A percentile compares a stretch with the other conserved stretches of the same genome.
Evolutionary conservation across 225 moss, liverwort and hornwort genomes (phyloP).

Genomic region (Takakia lepidozioides): DNA sequence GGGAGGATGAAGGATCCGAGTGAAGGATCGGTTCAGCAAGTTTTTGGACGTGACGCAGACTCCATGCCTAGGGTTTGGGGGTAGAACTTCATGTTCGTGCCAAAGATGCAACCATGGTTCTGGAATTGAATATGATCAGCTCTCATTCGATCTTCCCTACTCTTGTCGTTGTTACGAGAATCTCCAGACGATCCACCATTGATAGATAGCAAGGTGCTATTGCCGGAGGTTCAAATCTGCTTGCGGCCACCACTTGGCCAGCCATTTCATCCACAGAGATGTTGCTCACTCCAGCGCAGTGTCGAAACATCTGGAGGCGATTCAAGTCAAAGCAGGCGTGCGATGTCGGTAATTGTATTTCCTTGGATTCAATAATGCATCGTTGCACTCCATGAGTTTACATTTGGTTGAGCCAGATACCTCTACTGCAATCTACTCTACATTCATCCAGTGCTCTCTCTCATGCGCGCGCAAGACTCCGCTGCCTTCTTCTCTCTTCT

Average conservation of each 20-base stretch:
- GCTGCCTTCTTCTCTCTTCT: too few species aligned
- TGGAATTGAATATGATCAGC: conserved; percentile 18
- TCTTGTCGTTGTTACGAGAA: conserved; percentile 51
- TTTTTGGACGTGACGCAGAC: conserved; percentile 86
- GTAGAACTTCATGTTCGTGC: conserved; percentile 83
- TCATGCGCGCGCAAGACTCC: too few species aligned
- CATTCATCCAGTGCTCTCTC: too few species aligned
- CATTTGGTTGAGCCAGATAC: too few species aligned
- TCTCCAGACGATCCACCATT: conserved; percentile 30
- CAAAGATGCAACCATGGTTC: conserved; percentile 58
- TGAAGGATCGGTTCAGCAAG: conserved; percentile 88
- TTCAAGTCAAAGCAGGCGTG: too few species aligned
- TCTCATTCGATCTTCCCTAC: conserved; percentile 50
- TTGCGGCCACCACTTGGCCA: conserved; percentile 79
- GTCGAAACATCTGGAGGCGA: conserved; percentile 85
- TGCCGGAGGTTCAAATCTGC: conserved; percentile 43
- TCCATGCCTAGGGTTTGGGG: conserved; percentile 88
- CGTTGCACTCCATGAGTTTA: too few species aligned
- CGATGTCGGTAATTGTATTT: too few species aligned
- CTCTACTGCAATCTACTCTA: too few species aligned
- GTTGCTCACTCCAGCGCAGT: conserved; percentile 79
- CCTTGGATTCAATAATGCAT: too few species aligned
- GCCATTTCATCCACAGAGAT: conserved; percentile 54
- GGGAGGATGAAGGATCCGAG: too few species aligned
- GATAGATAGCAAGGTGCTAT: conserved; percentile 22